phyloP scores from a whole-genome alignment of 768 basidiomycete species.

The Cubamyces sp. region DNA sequence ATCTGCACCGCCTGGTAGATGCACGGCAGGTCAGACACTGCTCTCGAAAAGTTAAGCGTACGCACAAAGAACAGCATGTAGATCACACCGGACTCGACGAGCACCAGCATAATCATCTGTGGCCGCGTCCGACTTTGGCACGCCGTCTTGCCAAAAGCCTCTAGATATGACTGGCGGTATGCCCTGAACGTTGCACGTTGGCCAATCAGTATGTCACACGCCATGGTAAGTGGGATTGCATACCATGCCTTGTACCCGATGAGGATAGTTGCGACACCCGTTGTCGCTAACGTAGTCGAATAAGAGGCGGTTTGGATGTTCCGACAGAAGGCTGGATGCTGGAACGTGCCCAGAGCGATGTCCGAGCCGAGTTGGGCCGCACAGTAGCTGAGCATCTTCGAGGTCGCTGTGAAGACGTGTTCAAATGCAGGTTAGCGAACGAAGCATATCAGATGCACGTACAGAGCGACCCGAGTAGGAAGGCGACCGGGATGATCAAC shows the following conservation, averaged over 20 bases:
- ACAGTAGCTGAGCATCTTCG: slow-evolving; percentile 30
- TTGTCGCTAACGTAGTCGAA: slow-evolving; percentile 25
- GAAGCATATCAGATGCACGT: neutral
- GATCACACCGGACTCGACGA: too few species aligned
- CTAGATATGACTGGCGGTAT: too few species aligned
- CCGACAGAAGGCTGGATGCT: slow-evolving; percentile 28
- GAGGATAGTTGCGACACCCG: slow-evolving; percentile 25
- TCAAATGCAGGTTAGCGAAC: too few species aligned
- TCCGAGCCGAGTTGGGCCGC: slow-evolving; percentile 20
- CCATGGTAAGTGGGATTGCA: neutral
- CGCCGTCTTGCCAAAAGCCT: too few species aligned
- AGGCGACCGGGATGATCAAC: slow-evolving; percentile 20
- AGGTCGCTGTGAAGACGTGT: slow-evolving; percentile 15
- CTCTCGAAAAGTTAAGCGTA: too few species aligned
- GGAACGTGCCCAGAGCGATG: slow-evolving; percentile 24
- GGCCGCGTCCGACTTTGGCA: too few species aligned
- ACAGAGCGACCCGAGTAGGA: slow-evolving; percentile 27
- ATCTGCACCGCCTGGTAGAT: slow-evolving; percentile 1
- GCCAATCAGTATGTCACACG: too few species aligned
- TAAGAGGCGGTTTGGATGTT: slow-evolving; percentile 31
- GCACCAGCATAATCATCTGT: too few species aligned
- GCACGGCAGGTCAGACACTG: too few species aligned
- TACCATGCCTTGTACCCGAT: slow-evolving; percentile 30
- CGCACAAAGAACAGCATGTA: too few species aligned
- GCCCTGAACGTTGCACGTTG: neutral